Evolutionary conservation across 305 asterid genomes (phyloP), one percentile per base, ranked within the genome.

Genomic region (Plantago rigida): DNA sequence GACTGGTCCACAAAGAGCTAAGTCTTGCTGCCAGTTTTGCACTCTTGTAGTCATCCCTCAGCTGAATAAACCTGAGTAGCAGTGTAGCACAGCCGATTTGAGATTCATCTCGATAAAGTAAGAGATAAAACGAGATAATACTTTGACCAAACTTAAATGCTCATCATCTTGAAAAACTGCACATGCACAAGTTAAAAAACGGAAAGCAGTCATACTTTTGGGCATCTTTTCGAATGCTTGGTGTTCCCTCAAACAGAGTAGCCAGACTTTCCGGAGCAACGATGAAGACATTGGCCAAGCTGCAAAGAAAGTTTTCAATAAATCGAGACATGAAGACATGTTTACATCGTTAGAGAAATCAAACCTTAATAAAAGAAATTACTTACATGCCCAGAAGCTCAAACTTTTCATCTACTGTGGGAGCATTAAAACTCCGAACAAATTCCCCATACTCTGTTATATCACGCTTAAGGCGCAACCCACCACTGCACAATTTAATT

Each of bases 201-300:
- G 7, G 42, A 13, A 47, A 63, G 52, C 39, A 49, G 29, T 41
- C 59, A 14, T 75, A 92, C 99, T 90, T 89, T 71, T 89, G 99
- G 52, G 96, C 94, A 60, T 89, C 97, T 73, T 89, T 92, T 56
- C 89, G 80, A 63, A 89, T 92, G 81, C 97, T 89, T 13, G 99
- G 97, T 59, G 96, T 89, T 73, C 99, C 99, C 77, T 92, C 99
- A 62, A 86, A 85, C 47, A 89, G 81, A 47, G 92, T 68, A 34
- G 97, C 76, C 75, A 92, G 77, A 70, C 99, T 92, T 71, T 92
- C 97, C 50, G 99, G 99, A 56, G 97, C 96, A 73, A 92, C 95
- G 62, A 89, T 87, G 66, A 92, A 89, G 59, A 87, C 97, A 71
- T 92, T 92, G 79, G 96, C 93, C 97, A 85, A 66, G 76, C 97